These are phyloP conservation scores for Trichosporon coremiiforme DNA, from an alignment of 1,284 basidiomycete species.

Conservation along the genomic window DNA sequence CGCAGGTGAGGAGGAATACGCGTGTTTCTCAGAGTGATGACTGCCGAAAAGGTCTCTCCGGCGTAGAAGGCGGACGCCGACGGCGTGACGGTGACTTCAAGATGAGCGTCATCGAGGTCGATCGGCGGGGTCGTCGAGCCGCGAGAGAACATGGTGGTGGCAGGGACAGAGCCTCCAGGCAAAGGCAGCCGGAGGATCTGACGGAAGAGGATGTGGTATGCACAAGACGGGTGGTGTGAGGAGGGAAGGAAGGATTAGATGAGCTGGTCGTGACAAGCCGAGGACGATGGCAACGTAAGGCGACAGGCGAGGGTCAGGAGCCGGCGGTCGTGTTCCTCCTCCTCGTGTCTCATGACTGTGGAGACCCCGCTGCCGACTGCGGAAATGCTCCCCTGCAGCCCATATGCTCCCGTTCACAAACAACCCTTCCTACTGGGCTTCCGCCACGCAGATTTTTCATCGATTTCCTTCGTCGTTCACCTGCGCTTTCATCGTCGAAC, in stretches of 20 bases:
- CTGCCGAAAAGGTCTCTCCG: slow-evolving; percentile 81
- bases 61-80: slow-evolving; percentile 88
- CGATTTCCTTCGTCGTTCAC: neutral
- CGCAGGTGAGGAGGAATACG: slow-evolving; percentile 43
- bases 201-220: neutral
- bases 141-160: slow-evolving; percentile 24
- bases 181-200: neutral
- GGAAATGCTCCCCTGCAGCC: neutral
- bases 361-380: slow-evolving; percentile 12
- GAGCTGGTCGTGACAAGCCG: neutral
- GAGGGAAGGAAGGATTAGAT: neutral
- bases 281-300: slow-evolving; percentile 1
- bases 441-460: slow-evolving; percentile 6
- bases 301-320: neutral
- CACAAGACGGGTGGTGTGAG: slow-evolving; percentile 1
- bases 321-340: slow-evolving; percentile 11
- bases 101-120: slow-evolving; percentile 45
- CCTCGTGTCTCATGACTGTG: slow-evolving; percentile 16
- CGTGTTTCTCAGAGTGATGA: slow-evolving; percentile 84
- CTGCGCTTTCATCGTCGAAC: neutral
- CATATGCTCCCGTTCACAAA: neutral
- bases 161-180: slow-evolving; percentile 1
- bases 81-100: slow-evolving; percentile 63
- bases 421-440: slow-evolving; percentile 6
- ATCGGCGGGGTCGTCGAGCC: slow-evolving; percentile 21